Percentiles rank a stretch among this genome's conserved stretches.
These are phyloP conservation scores for Russula sp. DNA, from an alignment of 768 basidiomycete species.

Conservation along the genomic window DNA sequence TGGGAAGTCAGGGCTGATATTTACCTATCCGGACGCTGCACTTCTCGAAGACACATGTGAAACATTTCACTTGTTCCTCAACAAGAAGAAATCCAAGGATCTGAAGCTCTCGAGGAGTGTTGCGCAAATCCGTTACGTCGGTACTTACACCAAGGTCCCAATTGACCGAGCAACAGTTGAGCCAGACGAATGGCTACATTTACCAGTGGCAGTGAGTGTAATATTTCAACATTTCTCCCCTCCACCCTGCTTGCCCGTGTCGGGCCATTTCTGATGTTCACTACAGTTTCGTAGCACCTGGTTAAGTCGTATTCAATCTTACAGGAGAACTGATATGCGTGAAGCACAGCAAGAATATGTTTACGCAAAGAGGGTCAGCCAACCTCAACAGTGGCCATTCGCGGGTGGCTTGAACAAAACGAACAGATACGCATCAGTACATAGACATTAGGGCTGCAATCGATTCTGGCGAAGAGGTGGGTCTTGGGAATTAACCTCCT, in stretches of 20 bases:
- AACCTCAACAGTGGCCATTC: background rate
- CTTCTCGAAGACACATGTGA: background rate
- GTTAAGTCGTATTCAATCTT: background rate
- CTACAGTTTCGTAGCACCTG: background rate
- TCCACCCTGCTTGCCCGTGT: background rate
- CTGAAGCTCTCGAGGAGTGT: too few species aligned
- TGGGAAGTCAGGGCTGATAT: slow-evolving; percentile 5
- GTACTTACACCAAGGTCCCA: background rate
- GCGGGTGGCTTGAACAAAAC: slow-evolving; percentile 2
- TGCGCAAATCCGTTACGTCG: background rate
- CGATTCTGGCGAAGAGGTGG: slow-evolving; percentile 9
- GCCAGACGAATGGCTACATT: background rate
- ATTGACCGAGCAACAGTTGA: background rate
- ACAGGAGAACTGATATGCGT: background rate
- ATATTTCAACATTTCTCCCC: background rate
- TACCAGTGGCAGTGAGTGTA: background rate
- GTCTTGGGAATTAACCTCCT: background rate
- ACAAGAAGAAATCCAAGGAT: too few species aligned
- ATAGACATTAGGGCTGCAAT: background rate
- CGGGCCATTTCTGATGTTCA: background rate
- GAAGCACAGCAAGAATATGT: background rate
- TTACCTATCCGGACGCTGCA: background rate
- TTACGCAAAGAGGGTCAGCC: background rate
- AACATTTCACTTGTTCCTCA: background rate
- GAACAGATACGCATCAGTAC: too few species aligned